Evolutionary conservation across 2,329 filamentous ascomycete genomes (phyloP), one percentile per base, ranked within the genome.

Genomic region (Alternaria brassicicola): DNA sequence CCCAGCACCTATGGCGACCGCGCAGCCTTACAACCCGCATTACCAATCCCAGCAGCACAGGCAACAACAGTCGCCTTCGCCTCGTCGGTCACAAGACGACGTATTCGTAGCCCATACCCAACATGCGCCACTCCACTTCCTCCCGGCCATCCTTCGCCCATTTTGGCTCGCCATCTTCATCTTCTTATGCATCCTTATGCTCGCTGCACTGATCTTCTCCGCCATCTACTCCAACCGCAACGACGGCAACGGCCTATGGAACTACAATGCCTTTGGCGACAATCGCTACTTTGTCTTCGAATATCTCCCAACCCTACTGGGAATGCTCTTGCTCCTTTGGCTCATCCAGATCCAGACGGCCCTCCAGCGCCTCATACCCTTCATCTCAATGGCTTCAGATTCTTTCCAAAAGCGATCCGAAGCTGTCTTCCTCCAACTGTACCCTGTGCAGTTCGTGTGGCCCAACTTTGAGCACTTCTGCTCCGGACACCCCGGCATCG

Each of bases 241-340:
- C 63, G 76, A 82, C 9, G 92, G 92, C 0, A 75, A 82, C 9
- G 92, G 75, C 7, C 79, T 97, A 12, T 87, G 85, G 71, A 78
- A 83, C 3, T 97, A 93, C 73, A 79, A 81, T 31, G 84, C 83
- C 28, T 89, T 92, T 56, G 89, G 90, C 60, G 89, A 89, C 48
- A 84, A 83, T 8, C 84, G 88, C 64, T 97, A 96, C 77, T 97
- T 97, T 74, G 78, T 96, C 45, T 95, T 96, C 75, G 86, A 92
- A 61, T 91, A 96, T 63, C 79, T 97, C 1, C 93, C 94, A 2
- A 92, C 93, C 55, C 80, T 96, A 0, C 72, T 96, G 13, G 91
- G 88, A 0, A 87, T 87, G 19, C 65, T 89, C 12, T 79, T 96
- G 33, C 82, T 95, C 43, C 75, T 97, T 6, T 96, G 91, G 82